phyloP scores from a whole-genome alignment of 768 basidiomycete species.

The Lepiota venenata region DNA sequence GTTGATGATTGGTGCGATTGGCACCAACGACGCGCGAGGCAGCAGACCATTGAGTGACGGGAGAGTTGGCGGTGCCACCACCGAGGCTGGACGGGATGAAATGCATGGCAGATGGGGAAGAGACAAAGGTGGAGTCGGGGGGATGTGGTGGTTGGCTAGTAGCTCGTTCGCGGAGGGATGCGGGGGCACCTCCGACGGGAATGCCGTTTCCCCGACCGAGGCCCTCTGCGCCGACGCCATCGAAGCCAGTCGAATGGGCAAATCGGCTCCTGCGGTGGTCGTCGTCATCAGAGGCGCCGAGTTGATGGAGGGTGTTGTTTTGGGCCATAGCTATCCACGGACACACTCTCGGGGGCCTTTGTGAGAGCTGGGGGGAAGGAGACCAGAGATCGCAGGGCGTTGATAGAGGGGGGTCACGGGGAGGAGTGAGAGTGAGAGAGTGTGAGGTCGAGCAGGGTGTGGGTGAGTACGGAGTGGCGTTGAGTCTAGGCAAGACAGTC shows the following conservation, averaged over 20 bases:
- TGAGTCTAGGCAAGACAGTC: no score
- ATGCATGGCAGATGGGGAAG: slow-evolving; percentile 51
- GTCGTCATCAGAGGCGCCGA: slow-evolving; percentile 7
- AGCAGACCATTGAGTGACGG: slow-evolving; percentile 33
- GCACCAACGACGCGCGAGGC: slow-evolving; percentile 41
- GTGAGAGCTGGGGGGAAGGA: slow-evolving; percentile 3
- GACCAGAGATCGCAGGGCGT: background rate
- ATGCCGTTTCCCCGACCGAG: slow-evolving; percentile 12
- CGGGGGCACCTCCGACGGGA: slow-evolving; percentile 37
- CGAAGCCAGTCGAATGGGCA: slow-evolving; percentile 6
- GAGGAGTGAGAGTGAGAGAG: no score
- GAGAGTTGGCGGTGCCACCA: slow-evolving; percentile 27
- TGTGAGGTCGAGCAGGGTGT: no score
- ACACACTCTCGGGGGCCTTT: background rate
- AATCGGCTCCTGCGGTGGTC: slow-evolving; percentile 6
- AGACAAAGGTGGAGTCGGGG: slow-evolving; percentile 41
- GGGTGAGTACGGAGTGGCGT: no score
- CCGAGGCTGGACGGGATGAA: slow-evolving; percentile 49
- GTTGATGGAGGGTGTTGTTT: slow-evolving; percentile 4
- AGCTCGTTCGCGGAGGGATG: slow-evolving; percentile 57
- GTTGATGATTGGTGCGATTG: slow-evolving; percentile 40
- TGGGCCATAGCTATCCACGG: slow-evolving; percentile 1
- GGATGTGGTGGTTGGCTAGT: slow-evolving; percentile 67
- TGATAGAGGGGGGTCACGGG: background rate
- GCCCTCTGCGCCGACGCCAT: background rate